Conservation (phyloP, 306 rosid species). For the Argentina anserina region DNA sequence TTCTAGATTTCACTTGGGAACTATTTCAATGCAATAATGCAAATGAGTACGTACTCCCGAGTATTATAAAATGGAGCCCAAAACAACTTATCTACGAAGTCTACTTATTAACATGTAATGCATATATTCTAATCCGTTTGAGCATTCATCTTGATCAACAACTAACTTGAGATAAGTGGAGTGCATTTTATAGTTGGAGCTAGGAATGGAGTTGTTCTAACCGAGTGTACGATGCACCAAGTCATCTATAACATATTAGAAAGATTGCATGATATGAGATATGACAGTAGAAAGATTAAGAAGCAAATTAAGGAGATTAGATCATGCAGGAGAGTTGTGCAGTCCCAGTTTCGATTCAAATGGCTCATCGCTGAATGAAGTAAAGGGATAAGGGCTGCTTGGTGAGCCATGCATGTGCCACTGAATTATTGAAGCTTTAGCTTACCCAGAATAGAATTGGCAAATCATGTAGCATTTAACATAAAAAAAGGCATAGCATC, state of each 20-base stretch:
- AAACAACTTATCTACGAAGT: slow-evolving; percentile 39
- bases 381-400: slow-evolving; percentile 2
- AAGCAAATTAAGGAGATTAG: slow-evolving; percentile 35
- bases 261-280: too few species aligned
- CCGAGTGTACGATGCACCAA: neutral
- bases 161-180: too few species aligned
- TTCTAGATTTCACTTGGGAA: neutral
- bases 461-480: slow-evolving; percentile 29
- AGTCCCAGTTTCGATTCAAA: slow-evolving; percentile 34
- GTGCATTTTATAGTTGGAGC: neutral
- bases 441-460: slow-evolving; percentile 16
- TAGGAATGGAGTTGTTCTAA: neutral
- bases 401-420: slow-evolving; percentile 47
- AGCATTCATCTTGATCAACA: too few species aligned
- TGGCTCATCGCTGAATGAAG: slow-evolving; percentile 16
- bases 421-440: slow-evolving; percentile 54
- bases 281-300: slow-evolving; percentile 18
- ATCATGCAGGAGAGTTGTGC: neutral
- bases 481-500: slow-evolving; percentile 5
- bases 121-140: neutral
- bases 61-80: neutral
- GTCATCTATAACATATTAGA: too few species aligned
- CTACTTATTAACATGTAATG: slow-evolving; percentile 18
- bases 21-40: neutral
- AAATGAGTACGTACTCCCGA: neutral